phyloP scores from a whole-genome alignment of 23 red algal genomes.

The Gracilaria caudata region DNA sequence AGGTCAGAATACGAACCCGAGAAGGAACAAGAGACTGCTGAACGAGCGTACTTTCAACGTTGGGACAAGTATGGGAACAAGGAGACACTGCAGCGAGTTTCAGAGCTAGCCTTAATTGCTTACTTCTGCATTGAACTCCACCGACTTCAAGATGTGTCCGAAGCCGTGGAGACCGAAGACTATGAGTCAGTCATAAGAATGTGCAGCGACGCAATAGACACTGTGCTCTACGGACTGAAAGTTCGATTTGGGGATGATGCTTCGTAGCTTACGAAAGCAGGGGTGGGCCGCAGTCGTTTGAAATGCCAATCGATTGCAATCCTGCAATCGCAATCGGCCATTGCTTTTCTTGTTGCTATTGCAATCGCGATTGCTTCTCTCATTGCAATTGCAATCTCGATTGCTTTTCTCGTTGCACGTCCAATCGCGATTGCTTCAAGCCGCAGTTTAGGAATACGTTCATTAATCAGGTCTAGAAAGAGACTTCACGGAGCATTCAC shows the following conservation, averaged over 20 bases:
- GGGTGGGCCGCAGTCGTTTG: too few relatives aligned
- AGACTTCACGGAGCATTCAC: too few relatives aligned
- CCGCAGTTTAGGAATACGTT: too few relatives aligned
- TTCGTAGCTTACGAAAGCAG: too few relatives aligned
- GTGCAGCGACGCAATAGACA: not conserved
- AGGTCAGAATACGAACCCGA: not conserved
- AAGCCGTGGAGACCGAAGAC: not conserved
- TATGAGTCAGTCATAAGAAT: not conserved
- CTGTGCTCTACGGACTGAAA: not conserved
- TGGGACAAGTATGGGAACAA: slow-evolving; percentile 12
- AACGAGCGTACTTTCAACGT: not conserved
- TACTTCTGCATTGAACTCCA: slow-evolving; percentile 11
- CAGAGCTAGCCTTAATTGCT: not conserved
- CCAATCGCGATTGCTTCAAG: too few relatives aligned
- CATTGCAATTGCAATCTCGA: too few relatives aligned
- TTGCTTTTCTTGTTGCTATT: too few relatives aligned
- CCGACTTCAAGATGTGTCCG: not conserved
- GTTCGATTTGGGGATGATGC: not conserved
- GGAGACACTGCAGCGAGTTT: not conserved
- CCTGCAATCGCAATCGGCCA: too few relatives aligned
- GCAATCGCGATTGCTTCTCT: too few relatives aligned
- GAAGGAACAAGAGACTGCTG: slow-evolving; percentile 7
- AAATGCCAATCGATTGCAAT: too few relatives aligned
- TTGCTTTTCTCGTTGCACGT: too few relatives aligned
- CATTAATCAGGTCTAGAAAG: too few relatives aligned